Evolutionary conservation across 352 stramenopile species (phyloP).

Genomic region (Globisporangium polare): DNA sequence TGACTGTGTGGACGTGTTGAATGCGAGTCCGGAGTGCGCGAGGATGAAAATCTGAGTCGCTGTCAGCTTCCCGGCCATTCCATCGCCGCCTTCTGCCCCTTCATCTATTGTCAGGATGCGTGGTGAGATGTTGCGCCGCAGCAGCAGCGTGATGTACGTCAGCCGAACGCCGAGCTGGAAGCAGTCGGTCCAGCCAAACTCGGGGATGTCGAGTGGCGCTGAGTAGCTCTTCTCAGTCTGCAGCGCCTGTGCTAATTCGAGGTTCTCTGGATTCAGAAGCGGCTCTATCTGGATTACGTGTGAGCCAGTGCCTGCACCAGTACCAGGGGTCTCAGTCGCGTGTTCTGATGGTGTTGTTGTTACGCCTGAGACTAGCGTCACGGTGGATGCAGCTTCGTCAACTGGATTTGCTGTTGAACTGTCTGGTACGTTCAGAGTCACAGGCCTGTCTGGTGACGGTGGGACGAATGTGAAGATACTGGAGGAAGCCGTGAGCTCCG

Average conservation of each 20-base stretch:
- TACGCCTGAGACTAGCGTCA: neutral
- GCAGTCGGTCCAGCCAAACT: slow-evolving; percentile 46
- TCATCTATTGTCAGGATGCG: slow-evolving; percentile 33
- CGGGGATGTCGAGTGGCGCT: slow-evolving; percentile 31
- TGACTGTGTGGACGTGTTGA: slow-evolving; percentile 35
- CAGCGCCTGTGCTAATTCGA: slow-evolving; percentile 28
- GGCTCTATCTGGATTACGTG: slow-evolving; percentile 22
- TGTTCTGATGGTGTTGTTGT: neutral
- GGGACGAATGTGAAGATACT: slow-evolving; percentile 56
- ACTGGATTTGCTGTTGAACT: neutral
- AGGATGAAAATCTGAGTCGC: slow-evolving; percentile 26
- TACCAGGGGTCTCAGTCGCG: neutral
- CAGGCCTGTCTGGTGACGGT: neutral
- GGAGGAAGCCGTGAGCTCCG: slow-evolving; percentile 16
- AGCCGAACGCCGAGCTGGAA: slow-evolving; percentile 46
- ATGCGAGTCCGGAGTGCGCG: slow-evolving; percentile 31
- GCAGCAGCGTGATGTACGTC: slow-evolving; percentile 41
- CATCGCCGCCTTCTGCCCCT: slow-evolving; percentile 5
- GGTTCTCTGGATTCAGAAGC: neutral
- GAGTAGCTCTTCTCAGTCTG: slow-evolving; percentile 47
- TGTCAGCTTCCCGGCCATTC: slow-evolving; percentile 19
- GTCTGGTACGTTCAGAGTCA: too few species aligned
- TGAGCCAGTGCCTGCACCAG: neutral
- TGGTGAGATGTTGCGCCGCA: slow-evolving; percentile 49
- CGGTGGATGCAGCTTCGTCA: neutral